These are phyloP conservation scores for Ulmus americana DNA, from an alignment of 331 rosid species.

Conservation along the genomic window DNA sequence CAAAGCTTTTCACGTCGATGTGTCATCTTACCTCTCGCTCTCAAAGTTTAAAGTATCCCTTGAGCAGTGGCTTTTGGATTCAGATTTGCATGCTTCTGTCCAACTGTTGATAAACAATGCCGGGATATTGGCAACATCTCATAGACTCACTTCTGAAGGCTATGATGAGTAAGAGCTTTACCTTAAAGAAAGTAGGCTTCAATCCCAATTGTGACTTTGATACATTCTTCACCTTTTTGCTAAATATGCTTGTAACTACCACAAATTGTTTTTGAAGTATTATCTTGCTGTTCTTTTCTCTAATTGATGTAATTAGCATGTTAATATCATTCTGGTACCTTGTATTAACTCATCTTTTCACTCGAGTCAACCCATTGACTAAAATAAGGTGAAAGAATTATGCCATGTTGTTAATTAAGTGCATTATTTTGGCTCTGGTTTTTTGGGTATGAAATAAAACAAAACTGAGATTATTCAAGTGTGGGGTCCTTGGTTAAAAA, in stretches of 20 bases:
- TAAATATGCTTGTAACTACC: not conserved
- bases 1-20: constrained; percentile 65
- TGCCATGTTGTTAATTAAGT: no score
- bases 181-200: constrained; percentile 5
- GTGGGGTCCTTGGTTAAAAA: no score
- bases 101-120: constrained; percentile 82
- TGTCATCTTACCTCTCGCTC: constrained; percentile 56
- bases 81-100: constrained; percentile 70
- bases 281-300: constrained; percentile 18
- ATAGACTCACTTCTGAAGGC: constrained; percentile 64
- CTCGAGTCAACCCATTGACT: no score
- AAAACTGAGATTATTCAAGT: no score
- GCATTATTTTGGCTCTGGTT: no score
- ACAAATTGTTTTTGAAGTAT: constrained; percentile 9
- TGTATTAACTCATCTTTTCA: not conserved
- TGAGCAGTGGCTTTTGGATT: constrained; percentile 64
- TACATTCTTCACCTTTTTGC: constrained; percentile 1
- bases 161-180: constrained; percentile 58
- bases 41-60: constrained; percentile 47
- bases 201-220: constrained; percentile 5
- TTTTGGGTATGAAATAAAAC: no score
- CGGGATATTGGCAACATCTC: constrained; percentile 81
- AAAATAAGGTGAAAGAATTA: no score
- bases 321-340: not conserved
- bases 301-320: constrained; percentile 1